Percentiles rank a stretch among this genome's conserved stretches.
Conservation (phyloP, 2,329 filamentous ascomycete species). For the Cercospora brassicicola region DNA sequence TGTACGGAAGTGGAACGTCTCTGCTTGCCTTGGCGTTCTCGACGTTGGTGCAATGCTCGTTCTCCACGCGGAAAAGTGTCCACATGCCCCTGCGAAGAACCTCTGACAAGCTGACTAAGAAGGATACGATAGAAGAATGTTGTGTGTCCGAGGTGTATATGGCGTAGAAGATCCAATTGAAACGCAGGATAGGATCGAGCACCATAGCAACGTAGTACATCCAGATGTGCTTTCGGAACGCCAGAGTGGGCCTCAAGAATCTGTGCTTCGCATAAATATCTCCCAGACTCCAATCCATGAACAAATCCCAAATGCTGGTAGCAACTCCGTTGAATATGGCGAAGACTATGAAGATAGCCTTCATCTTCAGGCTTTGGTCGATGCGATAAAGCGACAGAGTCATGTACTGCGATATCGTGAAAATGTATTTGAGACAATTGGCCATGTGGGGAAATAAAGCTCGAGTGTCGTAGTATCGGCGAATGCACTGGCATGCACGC, state of each 20-base stretch:
- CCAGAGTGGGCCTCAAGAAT: constrained; percentile 70
- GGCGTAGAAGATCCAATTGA: constrained; percentile 92
- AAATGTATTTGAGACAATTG: constrained; percentile 88
- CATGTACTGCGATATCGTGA: constrained; percentile 77
- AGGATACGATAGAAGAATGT: constrained; percentile 79
- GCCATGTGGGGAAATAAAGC: constrained; percentile 88
- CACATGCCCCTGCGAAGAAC: constrained; percentile 84
- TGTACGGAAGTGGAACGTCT: constrained; percentile 25
- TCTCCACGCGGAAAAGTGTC: constrained; percentile 92
- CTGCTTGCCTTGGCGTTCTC: constrained; percentile 35
- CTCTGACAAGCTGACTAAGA: constrained; percentile 75
- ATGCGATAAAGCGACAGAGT: constrained; percentile 83
- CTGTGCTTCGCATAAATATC: constrained; percentile 68
- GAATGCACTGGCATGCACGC: constrained; percentile 86
- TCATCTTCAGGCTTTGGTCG: constrained; percentile 55
- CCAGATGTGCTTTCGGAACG: constrained; percentile 71
- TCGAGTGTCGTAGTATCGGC: constrained; percentile 81
- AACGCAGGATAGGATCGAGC: constrained; percentile 80
- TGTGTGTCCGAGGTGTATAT: constrained; percentile 78
- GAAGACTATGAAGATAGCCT: constrained; percentile 74
- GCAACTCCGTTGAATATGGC: constrained; percentile 82
- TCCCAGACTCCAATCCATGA: constrained; percentile 88
- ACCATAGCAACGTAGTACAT: constrained; percentile 84
- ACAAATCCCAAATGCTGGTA: constrained; percentile 84
- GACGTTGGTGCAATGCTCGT: constrained; percentile 94